Conservation (phyloP, 208 protist genomes). For the Borovskyia barvae region DNA sequence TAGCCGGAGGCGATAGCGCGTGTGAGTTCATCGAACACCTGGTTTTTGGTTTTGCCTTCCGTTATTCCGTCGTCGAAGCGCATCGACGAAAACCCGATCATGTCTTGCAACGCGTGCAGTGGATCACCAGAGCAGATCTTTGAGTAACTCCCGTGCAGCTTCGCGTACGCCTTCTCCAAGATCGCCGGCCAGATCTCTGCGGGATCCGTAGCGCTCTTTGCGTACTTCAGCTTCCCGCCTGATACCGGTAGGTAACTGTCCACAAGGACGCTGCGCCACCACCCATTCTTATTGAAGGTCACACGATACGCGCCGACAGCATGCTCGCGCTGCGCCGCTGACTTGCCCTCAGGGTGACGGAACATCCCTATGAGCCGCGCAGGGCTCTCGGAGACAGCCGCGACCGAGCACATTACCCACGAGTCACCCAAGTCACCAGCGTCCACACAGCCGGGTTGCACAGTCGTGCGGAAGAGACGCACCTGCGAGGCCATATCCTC, state of each 20-base stretch:
- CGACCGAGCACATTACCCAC: conserved; percentile 75
- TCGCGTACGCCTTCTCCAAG: conserved; percentile 89
- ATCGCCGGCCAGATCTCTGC: conserved; percentile 84
- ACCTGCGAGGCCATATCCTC: conserved; percentile 57
- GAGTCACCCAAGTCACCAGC: conserved; percentile 69
- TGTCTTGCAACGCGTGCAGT: conserved; percentile 80
- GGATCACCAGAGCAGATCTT: conserved; percentile 75
- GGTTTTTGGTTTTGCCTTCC: conserved; percentile 18
- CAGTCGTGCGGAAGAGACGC: conserved; percentile 52
- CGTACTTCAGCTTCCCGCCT: conserved; percentile 51
- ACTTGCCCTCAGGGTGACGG: conserved; percentile 53
- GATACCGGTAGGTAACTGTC: conserved; percentile 78
- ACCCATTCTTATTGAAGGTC: conserved; percentile 78
- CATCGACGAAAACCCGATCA: conserved; percentile 65
- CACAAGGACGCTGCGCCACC: conserved; percentile 80
- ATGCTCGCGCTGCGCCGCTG: conserved; percentile 52
- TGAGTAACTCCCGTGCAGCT: conserved; percentile 84
- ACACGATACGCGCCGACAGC: conserved; percentile 76
- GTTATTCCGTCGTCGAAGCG: conserved; percentile 61
- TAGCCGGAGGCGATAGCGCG: conserved; percentile 36
- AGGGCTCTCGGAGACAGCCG: conserved; percentile 49
- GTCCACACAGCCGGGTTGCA: conserved; percentile 42
- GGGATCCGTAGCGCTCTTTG: conserved; percentile 46
- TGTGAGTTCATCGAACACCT: conserved; percentile 55
- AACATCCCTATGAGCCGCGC: conserved; percentile 53